Base-by-base conservation (phyloP, 208 protist genomes). In the Leishmania lainsoni region DNA sequence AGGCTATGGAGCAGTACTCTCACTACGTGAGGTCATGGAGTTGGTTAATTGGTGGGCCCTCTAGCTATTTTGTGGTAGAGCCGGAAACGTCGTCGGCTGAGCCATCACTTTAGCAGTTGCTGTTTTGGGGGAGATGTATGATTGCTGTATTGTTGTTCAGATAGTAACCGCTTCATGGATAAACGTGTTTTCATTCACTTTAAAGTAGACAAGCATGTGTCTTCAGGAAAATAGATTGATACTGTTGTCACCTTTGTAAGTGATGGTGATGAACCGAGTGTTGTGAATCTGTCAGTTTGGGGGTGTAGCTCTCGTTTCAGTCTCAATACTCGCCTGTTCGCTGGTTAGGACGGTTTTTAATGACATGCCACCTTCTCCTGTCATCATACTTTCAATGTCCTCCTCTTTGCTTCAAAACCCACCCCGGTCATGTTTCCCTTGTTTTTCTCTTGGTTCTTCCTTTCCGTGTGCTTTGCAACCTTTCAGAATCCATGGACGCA, bases 51-150 rank as follows among this genome's bases (percentile, higher is more conserved):
- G 79, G 63, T 8, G 81, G 81, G 0, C 81, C 81, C 5, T 78
- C 81, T n/a, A 59, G 59, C 16, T 85, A 81, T 39, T 85, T 85
- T 74, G 76, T 81, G 0, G 76, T 78, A 3, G 81, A 85, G 42
- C 59, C 81, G 29, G 54, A 68, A 16, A 69, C 58, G 17, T 32
- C 35, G 56, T 77, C 51, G 2, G 22, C 32, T 39, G 66, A 77
- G 39, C 69, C 54, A 16, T 52, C 74, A 26, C 35, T 68, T 2
- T 77, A 77, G 74, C 51, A 12, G 42, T 32, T 20, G 39, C 26
- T 61, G 26, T 59, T 59, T 52, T 22, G 8, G 32, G 26, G 16
- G 5, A 17, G 12, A 4, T 16, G 48, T 22, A 48, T 16, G 29
- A 26, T 17, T 12, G 29, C 16, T 39, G n/a, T 42, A 22, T 17